Evolutionary conservation across 2,329 filamentous ascomycete species (phyloP).

Genomic region (Daldinia sp.): DNA sequence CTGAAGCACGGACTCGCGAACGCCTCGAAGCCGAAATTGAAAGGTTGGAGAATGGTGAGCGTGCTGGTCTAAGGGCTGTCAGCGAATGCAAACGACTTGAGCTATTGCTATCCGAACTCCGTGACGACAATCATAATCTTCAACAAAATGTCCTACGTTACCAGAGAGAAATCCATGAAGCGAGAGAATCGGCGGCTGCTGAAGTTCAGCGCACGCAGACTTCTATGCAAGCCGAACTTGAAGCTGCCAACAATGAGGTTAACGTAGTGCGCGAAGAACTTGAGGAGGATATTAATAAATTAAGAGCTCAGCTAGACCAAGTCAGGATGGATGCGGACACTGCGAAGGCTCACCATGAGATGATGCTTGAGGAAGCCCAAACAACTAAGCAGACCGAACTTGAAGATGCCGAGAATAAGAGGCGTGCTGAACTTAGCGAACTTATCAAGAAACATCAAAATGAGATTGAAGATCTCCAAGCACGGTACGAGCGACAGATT

Average conservation of each 20-base stretch:
- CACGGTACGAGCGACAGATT: slow-evolving; percentile 79
- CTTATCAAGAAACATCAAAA: slow-evolving; percentile 70
- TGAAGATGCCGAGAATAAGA: slow-evolving; percentile 59
- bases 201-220: slow-evolving; percentile 86
- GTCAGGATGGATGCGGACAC: slow-evolving; percentile 84
- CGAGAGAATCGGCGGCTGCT: slow-evolving; percentile 79
- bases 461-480: slow-evolving; percentile 78
- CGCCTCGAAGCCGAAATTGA: slow-evolving; percentile 75
- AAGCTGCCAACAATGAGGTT: slow-evolving; percentile 85
- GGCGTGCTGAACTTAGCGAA: slow-evolving; percentile 44
- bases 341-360: slow-evolving; percentile 82
- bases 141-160: slow-evolving; percentile 76
- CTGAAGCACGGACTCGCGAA: slow-evolving; percentile 77
- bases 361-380: slow-evolving; percentile 84
- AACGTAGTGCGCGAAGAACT: slow-evolving; percentile 85
- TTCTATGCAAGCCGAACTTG: slow-evolving; percentile 83
- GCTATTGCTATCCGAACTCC: slow-evolving; percentile 65
- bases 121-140: slow-evolving; percentile 77
- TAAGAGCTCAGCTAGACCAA: slow-evolving; percentile 81
- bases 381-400: slow-evolving; percentile 72
- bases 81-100: slow-evolving; percentile 73
- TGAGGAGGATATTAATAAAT: slow-evolving; percentile 79
- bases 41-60: slow-evolving; percentile 72
- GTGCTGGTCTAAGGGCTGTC: slow-evolving; percentile 73
- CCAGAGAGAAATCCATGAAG: slow-evolving; percentile 86